Evolutionary conservation across 1,284 basidiomycete genomes (phyloP), one percentile per base, ranked within the genome.

Genomic region (Xerocomus amazonicus): DNA sequence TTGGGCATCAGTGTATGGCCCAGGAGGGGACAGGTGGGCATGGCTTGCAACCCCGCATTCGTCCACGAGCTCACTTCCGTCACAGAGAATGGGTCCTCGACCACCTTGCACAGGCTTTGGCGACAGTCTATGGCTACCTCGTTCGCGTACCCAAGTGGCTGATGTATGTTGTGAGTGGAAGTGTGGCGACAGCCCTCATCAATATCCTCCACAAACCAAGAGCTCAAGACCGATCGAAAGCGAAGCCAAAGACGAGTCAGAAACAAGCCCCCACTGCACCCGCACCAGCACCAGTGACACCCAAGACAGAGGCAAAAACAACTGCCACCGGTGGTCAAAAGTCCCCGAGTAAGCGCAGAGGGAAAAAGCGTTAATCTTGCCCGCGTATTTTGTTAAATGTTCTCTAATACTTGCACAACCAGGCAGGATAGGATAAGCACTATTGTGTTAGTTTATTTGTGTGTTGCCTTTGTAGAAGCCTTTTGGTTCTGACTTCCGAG

Each of bases 1-100:
- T 1, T 91, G 88, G 88, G 67, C 67, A 13, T 73, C 80, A 9
- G 60, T 71, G 17, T 90, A 79, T 53, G 77, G 78, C 12, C 88
- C 89, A 14, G 87, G 87, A 37, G 88, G 88, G 45, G 74, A 74
- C 48, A 76, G 79, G 88, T 87, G 60, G n/a, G 77, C 68, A 44
- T 32, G 33, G 40, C 29, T 33, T 28, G 6, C 13, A 13, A 19
- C 2, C 6, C 3, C 32, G 1, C 46, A 47, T 37, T 23, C 45
- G 4, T 46, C 28, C 29, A 9, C 7, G 1, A 23, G 45, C 46
- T 51, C 31, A 56, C 36, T 19, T 50, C 23, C 19, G 34, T 37
- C 12, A 27, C 58, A 90, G 87, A 44, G 88, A 90, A 72, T 83
- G 73, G 60, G 56, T 87, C 29, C 69, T 90, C 66, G 79, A 87